phyloP scores from a whole-genome alignment of 2,329 filamentous ascomycete genomes.

The Colletotrichum sp. region DNA sequence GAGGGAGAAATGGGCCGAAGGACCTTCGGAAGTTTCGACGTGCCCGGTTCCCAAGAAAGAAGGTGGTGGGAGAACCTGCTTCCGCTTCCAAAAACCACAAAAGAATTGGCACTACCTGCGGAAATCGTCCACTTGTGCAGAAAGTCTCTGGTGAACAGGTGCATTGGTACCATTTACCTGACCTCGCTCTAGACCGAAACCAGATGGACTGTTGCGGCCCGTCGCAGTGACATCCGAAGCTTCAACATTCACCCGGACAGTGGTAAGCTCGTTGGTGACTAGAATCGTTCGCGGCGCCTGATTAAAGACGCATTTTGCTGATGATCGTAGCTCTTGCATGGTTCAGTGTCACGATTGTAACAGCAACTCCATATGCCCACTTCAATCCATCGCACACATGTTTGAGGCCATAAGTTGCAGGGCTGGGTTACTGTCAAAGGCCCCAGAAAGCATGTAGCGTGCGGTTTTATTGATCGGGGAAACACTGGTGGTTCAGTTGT shows the following conservation, averaged over 20 bases:
- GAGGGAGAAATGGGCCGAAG: background rate
- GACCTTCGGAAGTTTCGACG: background rate
- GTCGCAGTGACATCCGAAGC: background rate
- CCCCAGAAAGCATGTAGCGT: background rate
- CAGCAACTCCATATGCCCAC: too few species aligned
- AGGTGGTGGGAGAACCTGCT: background rate
- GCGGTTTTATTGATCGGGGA: background rate
- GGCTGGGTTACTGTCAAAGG: background rate
- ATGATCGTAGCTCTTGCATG: background rate
- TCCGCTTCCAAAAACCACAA: background rate
- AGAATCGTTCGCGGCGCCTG: background rate
- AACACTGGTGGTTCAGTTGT: background rate
- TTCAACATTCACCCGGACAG: background rate
- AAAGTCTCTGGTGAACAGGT: background rate
- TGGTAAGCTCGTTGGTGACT: background rate
- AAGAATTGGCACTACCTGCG: background rate
- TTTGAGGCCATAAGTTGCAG: background rate
- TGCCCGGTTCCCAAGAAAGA: background rate
- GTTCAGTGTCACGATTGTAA: too few species aligned
- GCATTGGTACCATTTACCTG: background rate
- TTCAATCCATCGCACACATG: background rate
- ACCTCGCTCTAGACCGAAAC: background rate
- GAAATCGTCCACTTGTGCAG: background rate
- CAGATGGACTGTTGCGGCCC: background rate
- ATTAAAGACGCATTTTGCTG: background rate